A percentile compares a stretch with the other conserved stretches of the same genome.
Conservation (phyloP, 2,329 filamentous ascomycete species). For the Clonostachys solani region DNA sequence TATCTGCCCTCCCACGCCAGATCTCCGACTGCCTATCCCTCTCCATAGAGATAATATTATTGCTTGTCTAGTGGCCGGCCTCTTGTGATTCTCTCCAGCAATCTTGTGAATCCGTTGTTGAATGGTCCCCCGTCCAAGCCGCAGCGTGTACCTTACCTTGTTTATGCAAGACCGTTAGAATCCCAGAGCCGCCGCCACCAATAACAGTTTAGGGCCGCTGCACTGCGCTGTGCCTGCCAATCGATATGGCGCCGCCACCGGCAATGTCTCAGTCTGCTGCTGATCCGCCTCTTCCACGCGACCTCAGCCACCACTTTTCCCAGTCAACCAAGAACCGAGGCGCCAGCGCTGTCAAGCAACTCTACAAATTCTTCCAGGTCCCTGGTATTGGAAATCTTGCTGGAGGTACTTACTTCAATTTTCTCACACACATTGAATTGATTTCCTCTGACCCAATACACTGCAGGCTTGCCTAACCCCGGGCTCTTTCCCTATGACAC, state of each 20-base stretch:
- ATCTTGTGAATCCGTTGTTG: no score
- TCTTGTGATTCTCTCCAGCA: no score
- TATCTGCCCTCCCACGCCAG: no score
- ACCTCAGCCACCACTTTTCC: constrained; percentile 78
- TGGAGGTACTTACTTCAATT: constrained; percentile 33
- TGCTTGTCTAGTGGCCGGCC: no score
- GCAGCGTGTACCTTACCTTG: no score
- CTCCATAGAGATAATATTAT: no score
- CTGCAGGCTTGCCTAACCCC: constrained; percentile 70
- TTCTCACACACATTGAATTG: not conserved
- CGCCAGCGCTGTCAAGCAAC: constrained; percentile 68
- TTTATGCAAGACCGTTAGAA: no score
- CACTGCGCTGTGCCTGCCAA: not conserved
- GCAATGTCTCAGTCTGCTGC: not conserved
- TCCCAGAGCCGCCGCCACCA: no score
- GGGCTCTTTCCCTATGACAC: constrained; percentile 89
- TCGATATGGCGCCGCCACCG: constrained; percentile 9
- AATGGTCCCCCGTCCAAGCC: no score
- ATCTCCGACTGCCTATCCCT: no score
- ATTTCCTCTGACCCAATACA: not conserved
- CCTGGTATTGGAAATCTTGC: constrained; percentile 59
- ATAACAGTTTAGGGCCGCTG: no score
- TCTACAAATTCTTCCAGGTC: constrained; percentile 79
- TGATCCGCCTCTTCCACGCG: constrained; percentile 45
- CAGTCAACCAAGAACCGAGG: constrained; percentile 60